Base-by-base conservation (phyloP, 176 grass and related monocot species). In the Metroxylon sagu region DNA sequence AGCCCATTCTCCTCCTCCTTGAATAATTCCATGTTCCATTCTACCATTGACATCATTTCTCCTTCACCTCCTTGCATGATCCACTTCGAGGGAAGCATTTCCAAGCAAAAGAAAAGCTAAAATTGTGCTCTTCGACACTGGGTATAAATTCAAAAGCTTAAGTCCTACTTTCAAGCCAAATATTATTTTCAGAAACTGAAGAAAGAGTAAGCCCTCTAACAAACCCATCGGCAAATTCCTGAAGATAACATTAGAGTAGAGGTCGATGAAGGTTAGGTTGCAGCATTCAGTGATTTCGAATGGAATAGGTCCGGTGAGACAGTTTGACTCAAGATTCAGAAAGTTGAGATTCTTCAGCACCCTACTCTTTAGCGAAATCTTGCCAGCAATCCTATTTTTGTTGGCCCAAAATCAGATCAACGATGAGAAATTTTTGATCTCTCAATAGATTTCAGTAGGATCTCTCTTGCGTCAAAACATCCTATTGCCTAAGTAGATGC, bases 261-360 rank as follows among this genome's bases (percentile, higher is more conserved):
- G 74, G 53, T 95, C 89, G 59, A 95, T 60, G 65, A 95, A 84
- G 16, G 85, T 85, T 29, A 95, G 85, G 68, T 88, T 84, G 50
- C 72, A 70, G 61, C 85, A 81, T 14, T 65, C 85, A 3, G 81
- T 57, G 56, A 95, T 61, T 49, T 85, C 75, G 14, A 35, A 2
- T 0, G 80, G 89, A 30, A 95, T 72, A 17, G 53, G 29, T 3
- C 85, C 82, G 0, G 85, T 83, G 14, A 95, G 8, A 48, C 80
- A 63, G 50, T 95, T 95, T 0, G 82, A 85, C 26, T 66, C 73
- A 39, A 95, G 79, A 80, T 95, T 82, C 2, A 95, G 52, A 69
- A 88, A 85, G 65, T 79, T 89, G 55, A 88, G 76, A 39, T 39
- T 69, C 54, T 49, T 58, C 0, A 88, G 80, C 31, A 15, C 71